A percentile compares a stretch with the other conserved stretches of the same genome.
Conservation (phyloP, 805 yeast genomes). For the Kodamaea sagamina region DNA sequence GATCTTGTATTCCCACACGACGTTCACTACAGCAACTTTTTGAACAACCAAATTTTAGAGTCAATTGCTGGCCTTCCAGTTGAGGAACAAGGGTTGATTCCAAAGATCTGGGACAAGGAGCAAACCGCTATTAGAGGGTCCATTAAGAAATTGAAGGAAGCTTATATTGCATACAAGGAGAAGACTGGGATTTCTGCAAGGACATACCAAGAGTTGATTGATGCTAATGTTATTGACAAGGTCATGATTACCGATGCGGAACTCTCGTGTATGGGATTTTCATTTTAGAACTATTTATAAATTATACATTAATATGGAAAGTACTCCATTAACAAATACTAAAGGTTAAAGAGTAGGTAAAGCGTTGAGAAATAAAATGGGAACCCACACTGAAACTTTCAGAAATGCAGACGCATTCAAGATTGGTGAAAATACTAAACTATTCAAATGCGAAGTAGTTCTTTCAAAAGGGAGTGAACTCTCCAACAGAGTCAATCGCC, state of each 20-base stretch:
- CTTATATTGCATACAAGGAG: constrained; percentile 41
- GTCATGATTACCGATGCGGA: constrained; percentile 21
- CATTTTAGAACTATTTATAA: constrained; percentile 10
- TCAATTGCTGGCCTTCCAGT: constrained; percentile 12
- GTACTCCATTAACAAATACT: too few species aligned
- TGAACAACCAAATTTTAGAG: constrained; percentile 24
- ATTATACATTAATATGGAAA: background rate
- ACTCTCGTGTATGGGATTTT: constrained; percentile 19
- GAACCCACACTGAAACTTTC: too few species aligned
- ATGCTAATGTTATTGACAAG: constrained; percentile 21
- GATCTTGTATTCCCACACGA: constrained; percentile 58
- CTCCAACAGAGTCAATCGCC: too few species aligned
- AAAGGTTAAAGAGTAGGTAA: too few species aligned
- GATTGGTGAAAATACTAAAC: too few species aligned
- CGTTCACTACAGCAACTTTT: constrained; percentile 54
- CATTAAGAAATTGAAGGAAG: constrained; percentile 46
- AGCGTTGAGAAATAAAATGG: too few species aligned
- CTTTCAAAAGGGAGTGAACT: too few species aligned
- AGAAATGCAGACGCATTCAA: too few species aligned
- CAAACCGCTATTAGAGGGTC: constrained; percentile 46
- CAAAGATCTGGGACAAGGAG: constrained; percentile 54
- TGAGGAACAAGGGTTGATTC: constrained; percentile 41
- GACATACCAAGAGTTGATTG: constrained; percentile 41
- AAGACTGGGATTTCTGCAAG: constrained; percentile 40
- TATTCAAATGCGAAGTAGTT: too few species aligned